Base-by-base conservation (phyloP, 176 grass and related monocot species). In the Raddia distichophylla region DNA sequence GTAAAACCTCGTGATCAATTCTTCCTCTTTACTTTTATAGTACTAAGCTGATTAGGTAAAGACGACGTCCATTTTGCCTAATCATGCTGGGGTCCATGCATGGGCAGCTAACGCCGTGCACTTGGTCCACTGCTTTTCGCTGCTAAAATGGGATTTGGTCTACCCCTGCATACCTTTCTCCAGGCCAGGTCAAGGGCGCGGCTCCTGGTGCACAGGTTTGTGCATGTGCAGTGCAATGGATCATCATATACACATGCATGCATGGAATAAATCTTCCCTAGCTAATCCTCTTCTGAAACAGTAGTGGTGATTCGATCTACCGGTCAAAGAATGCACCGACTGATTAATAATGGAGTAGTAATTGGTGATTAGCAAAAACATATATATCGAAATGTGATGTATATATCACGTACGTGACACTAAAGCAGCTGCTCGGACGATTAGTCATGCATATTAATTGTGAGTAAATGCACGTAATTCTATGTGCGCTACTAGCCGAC, bases 61-160 rank as follows among this genome's bases (percentile, higher is more conserved):
- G 45, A 12, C 37, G 37, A 40, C 37, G 2, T 40, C 4, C 1
- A 40, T 40, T 40, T 40, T 40, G 37, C 37, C 4, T 40, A 40
- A 40, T 40, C 37, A 40, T 40, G 37, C 60, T 6, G 22, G 20
- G 33, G 71, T 42, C 70, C 51, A n/a, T 42, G 9, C 51, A n/a
- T 42, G 9, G 51, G 55, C 3, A 12, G 51, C n/a, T n/a, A n/a
- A n/a, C 8, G 17, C 33, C 33, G 16, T 57, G 52, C 5, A 46
- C 40, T 10, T 59, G 54, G 73, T 56, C 33, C 34, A 74, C 16
- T 76, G 7, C 73, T 76, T 76, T 60, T 33, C 3, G 47, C 76
- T 43, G 68, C 77, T 67, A 69, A 88, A 88, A 75, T 80, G 76
- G 87, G 81, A 84, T 80, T 75, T 69, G 81, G 87, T 84, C 81